These are phyloP conservation scores for Scutellaria minor DNA, from an alignment of 257 asterid species.

Conservation along the genomic window DNA sequence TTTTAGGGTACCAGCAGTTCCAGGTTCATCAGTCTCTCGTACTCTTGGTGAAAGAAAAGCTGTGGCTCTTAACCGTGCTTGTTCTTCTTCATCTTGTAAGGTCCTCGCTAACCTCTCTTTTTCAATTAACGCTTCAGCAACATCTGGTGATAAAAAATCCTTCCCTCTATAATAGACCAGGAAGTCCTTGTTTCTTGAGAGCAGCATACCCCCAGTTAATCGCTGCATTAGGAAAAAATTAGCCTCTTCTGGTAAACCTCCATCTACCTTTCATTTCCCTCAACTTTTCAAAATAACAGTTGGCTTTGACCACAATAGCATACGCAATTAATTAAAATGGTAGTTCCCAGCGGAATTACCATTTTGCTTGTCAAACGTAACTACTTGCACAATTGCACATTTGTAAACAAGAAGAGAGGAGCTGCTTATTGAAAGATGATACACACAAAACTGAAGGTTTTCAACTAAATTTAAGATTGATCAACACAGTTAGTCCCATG, in stretches of 20 bases:
- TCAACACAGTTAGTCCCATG: not conserved
- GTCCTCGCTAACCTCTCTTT: slow-evolving; percentile 80
- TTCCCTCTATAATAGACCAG: slow-evolving; percentile 92
- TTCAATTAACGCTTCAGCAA: slow-evolving; percentile 85
- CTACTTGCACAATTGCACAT: not conserved
- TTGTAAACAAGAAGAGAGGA: slow-evolving; percentile 1
- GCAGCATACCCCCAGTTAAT: slow-evolving; percentile 84
- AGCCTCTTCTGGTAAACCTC: not conserved
- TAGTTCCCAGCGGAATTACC: not conserved
- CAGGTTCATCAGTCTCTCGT: slow-evolving; percentile 46
- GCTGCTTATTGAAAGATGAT: slow-evolving; percentile 9
- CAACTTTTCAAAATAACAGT: not conserved
- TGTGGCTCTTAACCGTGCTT: slow-evolving; percentile 72
- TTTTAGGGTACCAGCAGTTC: slow-evolving; percentile 80
- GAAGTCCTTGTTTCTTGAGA: slow-evolving; percentile 94
- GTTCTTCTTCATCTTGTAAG: slow-evolving; percentile 94
- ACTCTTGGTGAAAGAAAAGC: slow-evolving; percentile 44
- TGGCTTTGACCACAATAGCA: slow-evolving; percentile 15
- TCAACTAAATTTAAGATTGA: slow-evolving; percentile 23
- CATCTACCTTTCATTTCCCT: not conserved
- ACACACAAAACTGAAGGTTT: slow-evolving; percentile 11
- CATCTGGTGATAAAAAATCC: slow-evolving; percentile 84
- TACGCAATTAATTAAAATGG: not conserved
- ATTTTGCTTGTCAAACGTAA: slow-evolving; percentile 1
- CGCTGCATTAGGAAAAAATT: slow-evolving; percentile 56